Conservation (phyloP, 306 rosid species). For the Pyrus betulifolia region DNA sequence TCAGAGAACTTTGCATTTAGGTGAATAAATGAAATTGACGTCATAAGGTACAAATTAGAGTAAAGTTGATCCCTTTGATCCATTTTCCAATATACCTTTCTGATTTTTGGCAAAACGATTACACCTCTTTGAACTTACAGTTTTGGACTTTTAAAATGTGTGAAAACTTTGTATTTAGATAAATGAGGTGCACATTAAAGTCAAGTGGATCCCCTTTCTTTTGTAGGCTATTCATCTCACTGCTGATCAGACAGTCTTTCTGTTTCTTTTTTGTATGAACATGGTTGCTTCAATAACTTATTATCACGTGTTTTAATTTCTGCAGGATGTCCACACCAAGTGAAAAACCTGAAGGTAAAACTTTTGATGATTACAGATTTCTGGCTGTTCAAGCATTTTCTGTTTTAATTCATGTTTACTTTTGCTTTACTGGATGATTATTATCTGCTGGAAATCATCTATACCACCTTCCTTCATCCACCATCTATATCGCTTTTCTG, state of each 20-base stretch:
- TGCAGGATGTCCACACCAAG: conserved; percentile 55
- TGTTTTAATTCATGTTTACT: not conserved
- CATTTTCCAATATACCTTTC: not conserved
- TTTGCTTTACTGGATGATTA: not conserved
- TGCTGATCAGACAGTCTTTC: conserved; percentile 57
- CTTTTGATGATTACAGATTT: not conserved
- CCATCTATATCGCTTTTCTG: not conserved
- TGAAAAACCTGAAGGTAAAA: conserved; percentile 41
- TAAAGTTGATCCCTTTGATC: too few relatives aligned
- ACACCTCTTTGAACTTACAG: not conserved
- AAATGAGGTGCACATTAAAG: not conserved
- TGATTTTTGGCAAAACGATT: not conserved
- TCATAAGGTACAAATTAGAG: too few relatives aligned
- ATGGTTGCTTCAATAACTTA: conserved; percentile 31
- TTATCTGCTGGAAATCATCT: too few relatives aligned
- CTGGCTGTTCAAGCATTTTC: not conserved
- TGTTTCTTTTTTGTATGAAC: conserved; percentile 18
- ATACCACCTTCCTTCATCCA: too few relatives aligned
- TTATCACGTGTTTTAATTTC: conserved; percentile 27
- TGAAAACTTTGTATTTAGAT: not conserved
- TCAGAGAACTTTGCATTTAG: too few relatives aligned
- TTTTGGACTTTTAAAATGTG: not conserved
- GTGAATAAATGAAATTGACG: too few relatives aligned
- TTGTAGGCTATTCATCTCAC: conserved; percentile 54
- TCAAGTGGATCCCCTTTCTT: not conserved